Evolutionary conservation across 1,284 basidiomycete species (phyloP).

Genomic region (Exobasidium rhododendri): DNA sequence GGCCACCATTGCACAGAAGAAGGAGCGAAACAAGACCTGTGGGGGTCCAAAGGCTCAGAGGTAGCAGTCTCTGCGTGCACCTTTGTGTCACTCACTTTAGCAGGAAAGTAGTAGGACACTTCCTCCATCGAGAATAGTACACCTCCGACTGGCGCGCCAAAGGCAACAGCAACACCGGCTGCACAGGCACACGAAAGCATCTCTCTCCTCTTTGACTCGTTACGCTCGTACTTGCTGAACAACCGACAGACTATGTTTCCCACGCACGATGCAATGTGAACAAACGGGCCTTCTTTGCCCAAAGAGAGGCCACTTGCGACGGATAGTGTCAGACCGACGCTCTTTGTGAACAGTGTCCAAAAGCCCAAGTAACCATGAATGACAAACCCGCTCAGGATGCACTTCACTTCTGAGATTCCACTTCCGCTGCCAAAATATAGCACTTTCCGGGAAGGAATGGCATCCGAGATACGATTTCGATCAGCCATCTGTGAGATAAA

Average conservation of each 20-base stretch:
- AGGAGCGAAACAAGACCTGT: constrained; percentile 56
- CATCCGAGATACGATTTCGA: constrained; percentile 27
- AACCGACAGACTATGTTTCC: constrained; percentile 90
- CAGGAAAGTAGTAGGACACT: constrained; percentile 55
- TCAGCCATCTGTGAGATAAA: constrained; percentile 22
- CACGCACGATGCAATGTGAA: constrained; percentile 90
- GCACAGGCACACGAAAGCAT: constrained; percentile 38
- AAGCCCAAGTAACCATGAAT: constrained; percentile 92
- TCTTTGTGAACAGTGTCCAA: constrained; percentile 88
- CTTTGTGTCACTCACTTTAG: constrained; percentile 13
- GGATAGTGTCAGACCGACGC: constrained; percentile 80
- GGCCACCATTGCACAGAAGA: constrained; percentile 51
- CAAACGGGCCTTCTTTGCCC: constrained; percentile 87
- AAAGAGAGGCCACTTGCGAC: constrained; percentile 26
- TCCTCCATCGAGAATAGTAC: constrained; percentile 60
- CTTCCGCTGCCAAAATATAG: constrained; percentile 76
- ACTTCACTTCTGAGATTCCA: constrained; percentile 96
- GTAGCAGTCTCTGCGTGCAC: constrained; percentile 57
- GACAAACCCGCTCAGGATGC: constrained; percentile 84
- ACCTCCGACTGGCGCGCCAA: constrained; percentile 58
- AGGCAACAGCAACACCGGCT: constrained; percentile 69
- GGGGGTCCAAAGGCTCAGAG: constrained; percentile 72
- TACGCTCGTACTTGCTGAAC: constrained; percentile 68
- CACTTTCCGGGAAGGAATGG: constrained; percentile 58
- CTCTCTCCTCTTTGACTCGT: constrained; percentile 63